Conservation (phyloP, 176 grass and related monocot species). For the Aegilops tauschii region DNA sequence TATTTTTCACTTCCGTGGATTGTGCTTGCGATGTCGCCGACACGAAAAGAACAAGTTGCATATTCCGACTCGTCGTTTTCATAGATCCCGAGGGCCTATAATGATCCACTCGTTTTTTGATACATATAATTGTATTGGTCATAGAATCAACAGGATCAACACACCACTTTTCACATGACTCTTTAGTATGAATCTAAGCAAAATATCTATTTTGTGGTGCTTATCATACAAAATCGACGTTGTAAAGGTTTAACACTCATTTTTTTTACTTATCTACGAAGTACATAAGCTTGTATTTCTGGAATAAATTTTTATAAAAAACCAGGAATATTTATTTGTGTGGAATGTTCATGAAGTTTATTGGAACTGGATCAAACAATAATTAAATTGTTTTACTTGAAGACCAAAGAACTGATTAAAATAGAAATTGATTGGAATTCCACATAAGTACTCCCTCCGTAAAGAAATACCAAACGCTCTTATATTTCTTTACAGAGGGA, state of each 20-base stretch:
- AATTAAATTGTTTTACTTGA: too few species aligned
- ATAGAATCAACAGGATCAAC: neutral
- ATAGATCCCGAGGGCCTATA: too few species aligned
- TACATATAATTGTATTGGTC: neutral
- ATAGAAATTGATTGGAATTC: too few species aligned
- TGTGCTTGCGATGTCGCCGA: neutral
- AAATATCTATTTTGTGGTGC: neutral
- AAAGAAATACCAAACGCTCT: too few species aligned
- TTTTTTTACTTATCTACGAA: neutral
- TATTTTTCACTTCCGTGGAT: neutral
- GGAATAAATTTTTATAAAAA: too few species aligned
- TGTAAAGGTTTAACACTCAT: neutral
- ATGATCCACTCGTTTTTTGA: neutral
- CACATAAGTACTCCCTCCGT: too few species aligned
- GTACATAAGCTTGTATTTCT: neutral
- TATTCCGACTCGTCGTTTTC: neutral
- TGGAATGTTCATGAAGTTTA: neutral
- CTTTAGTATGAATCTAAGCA: neutral
- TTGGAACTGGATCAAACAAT: neutral
- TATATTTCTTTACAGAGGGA: too few species aligned
- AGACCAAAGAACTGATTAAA: too few species aligned
- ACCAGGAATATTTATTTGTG: neutral
- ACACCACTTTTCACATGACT: neutral
- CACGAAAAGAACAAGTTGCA: neutral
- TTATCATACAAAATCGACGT: neutral